A percentile compares a stretch with the other conserved stretches of the same genome.
Conservation (phyloP, 805 yeast species). For the Dipodascus albidus region DNA sequence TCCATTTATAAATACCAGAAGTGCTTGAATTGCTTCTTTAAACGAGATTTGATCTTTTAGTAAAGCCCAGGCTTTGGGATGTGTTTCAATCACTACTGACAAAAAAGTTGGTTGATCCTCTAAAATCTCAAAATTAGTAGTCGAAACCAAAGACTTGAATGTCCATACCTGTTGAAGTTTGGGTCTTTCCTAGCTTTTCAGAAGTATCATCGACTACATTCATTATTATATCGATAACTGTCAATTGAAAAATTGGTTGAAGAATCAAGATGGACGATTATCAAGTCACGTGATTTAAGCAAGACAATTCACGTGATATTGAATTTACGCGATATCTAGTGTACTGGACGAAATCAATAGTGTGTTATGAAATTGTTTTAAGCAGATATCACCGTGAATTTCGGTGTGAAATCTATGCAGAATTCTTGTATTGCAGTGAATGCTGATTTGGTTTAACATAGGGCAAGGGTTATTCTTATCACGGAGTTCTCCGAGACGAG, state of each 20-base stretch:
- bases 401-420: background rate
- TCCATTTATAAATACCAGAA: constrained; percentile 72
- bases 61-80: constrained; percentile 57
- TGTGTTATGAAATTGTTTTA: too few relatives aligned
- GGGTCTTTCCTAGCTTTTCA: constrained; percentile 13
- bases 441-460: background rate
- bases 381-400: too few relatives aligned
- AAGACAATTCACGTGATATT: too few relatives aligned
- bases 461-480: background rate
- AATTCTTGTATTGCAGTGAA: background rate
- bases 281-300: too few relatives aligned
- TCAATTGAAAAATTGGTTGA: too few relatives aligned
- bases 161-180: constrained; percentile 2
- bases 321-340: too few relatives aligned
- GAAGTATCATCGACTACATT: constrained; percentile 26
- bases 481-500: background rate
- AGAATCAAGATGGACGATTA: too few relatives aligned
- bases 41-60: constrained; percentile 31
- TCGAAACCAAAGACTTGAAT: background rate
- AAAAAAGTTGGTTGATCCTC: constrained; percentile 73
- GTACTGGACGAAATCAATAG: background rate
- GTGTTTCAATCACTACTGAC: constrained; percentile 65
- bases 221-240: constrained; percentile 15
- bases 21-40: constrained; percentile 47
- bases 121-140: constrained; percentile 9